Percentiles rank a stretch among this genome's conserved stretches.
Conservation (phyloP, 2,329 filamentous ascomycete genomes). For the Aspergillus jensenii region DNA sequence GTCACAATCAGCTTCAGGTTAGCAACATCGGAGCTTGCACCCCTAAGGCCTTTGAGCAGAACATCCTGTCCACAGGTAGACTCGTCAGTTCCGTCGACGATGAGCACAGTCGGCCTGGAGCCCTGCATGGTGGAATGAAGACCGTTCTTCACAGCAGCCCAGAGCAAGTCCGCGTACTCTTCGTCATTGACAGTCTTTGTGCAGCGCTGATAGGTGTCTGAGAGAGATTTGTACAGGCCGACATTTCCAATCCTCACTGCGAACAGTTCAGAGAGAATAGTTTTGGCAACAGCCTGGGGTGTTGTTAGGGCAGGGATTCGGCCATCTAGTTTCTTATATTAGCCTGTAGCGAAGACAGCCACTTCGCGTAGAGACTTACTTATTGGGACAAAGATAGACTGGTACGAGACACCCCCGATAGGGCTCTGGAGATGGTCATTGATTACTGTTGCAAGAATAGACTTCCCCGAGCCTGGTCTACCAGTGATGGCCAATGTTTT, state of each 20-base stretch:
- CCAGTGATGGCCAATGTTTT: slow-evolving; percentile 47
- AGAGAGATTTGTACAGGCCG: slow-evolving; percentile 33
- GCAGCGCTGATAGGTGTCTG: slow-evolving; percentile 30
- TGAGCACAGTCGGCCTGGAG: slow-evolving; percentile 35
- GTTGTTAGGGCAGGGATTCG: slow-evolving; percentile 32
- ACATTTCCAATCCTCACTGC: slow-evolving; percentile 40
- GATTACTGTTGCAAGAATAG: slow-evolving; percentile 39
- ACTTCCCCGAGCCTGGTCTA: slow-evolving; percentile 40
- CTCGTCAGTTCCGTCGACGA: slow-evolving; percentile 42
- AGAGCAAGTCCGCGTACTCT: slow-evolving; percentile 36
- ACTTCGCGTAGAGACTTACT: slow-evolving; percentile 24
- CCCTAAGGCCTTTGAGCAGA: slow-evolving; percentile 28
- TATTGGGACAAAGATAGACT: slow-evolving; percentile 37
- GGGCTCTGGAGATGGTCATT: slow-evolving; percentile 40
- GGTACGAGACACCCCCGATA: slow-evolving; percentile 35
- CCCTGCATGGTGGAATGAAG: slow-evolving; percentile 28
- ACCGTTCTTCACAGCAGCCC: slow-evolving; percentile 31
- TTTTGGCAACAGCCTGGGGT: slow-evolving; percentile 32
- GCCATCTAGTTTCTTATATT: slow-evolving; percentile 21
- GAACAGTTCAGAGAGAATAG: slow-evolving; percentile 39
- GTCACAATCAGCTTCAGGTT: slow-evolving; percentile 33
- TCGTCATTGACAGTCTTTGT: slow-evolving; percentile 21
- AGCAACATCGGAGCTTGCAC: slow-evolving; percentile 19
- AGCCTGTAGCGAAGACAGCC: too few relatives aligned
- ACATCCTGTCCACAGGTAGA: slow-evolving; percentile 28